Conservation (phyloP, 1,284 basidiomycete species). For the Microbotryomycetes sp. region DNA sequence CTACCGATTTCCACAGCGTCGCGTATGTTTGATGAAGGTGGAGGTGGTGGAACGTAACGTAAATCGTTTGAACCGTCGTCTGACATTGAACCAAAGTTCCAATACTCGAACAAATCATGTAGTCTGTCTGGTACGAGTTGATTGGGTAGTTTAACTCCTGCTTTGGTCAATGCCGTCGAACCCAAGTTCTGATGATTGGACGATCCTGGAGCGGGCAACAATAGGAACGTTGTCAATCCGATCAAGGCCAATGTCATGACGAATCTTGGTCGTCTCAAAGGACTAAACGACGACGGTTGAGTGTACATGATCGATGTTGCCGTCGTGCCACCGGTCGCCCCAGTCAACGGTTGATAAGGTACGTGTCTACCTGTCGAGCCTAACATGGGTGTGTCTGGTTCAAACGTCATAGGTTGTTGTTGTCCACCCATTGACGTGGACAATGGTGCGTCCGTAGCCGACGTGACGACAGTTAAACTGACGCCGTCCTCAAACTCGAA, state of each 20-base stretch:
- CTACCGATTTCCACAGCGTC: neutral
- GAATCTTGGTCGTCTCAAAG: constrained; percentile 11
- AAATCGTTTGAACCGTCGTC: constrained; percentile 30
- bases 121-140: constrained; percentile 31
- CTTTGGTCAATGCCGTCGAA: constrained; percentile 29
- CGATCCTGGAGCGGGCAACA: constrained; percentile 33
- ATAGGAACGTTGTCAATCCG: constrained; percentile 28
- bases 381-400: constrained; percentile 26
- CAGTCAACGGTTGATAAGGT: neutral
- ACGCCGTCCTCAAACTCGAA: too few relatives aligned
- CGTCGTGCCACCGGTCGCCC: neutral
- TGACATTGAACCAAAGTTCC: constrained; percentile 11
- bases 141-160: constrained; percentile 33
- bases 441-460: too few relatives aligned
- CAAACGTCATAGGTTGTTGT: too few relatives aligned
- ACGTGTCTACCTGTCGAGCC: constrained; percentile 9
- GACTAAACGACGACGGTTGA: neutral
- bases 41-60: constrained; percentile 21
- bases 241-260: constrained; percentile 22
- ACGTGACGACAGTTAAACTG: too few relatives aligned
- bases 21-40: neutral
- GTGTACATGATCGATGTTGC: neutral
- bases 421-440: too few relatives aligned
- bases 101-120: constrained; percentile 30
- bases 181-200: constrained; percentile 23